Base-by-base conservation (phyloP, 139 green algal species). In the Monoraphidium neglectum region DNA sequence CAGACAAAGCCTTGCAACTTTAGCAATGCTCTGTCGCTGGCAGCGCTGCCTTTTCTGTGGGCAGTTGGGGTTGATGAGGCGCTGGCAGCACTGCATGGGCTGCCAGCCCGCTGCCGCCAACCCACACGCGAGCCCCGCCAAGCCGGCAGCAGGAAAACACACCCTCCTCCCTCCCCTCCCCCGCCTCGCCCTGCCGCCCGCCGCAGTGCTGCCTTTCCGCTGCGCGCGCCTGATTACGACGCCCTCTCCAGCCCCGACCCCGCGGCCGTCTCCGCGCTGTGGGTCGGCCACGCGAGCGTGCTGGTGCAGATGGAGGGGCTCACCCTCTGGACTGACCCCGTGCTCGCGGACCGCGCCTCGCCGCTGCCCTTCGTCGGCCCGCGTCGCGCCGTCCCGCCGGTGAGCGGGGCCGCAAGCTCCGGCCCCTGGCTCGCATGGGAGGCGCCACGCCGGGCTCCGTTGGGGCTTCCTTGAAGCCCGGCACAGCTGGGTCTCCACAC, bases 301-400 rank as follows among this genome's bases (percentile, higher is more conserved):
- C 77, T 95, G 47, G 83, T 92, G 37, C 86, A 92, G 65, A 87
- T 95, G 80, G 86, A 82, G 43, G 88, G 88, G 16, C 5, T 91
- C 13, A 88, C 74, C 23, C 89, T 96, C 66, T 72, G 96, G 26
- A 96, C 92, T 1, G 92, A 96, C 78, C 92, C 92, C 0, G 64
- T 93, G 4, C 93, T 95, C 66, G 81, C 74, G 6, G 60, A 90
- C 51, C 84, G 87, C 21, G 87, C 77, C 62, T 83, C 77, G 28
- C 83, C 82, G 6, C 24, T 85, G 10, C 85, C 87, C 74, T 82
- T 73, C 56, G 38, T 83, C 36, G 89, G 91, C 0, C 85, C 87
- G 6, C 84, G 83, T 67, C 86, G 88, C 3, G 60, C 89, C 53
- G 80, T 84, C 30, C 64, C 77, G 61, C 71, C 40, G 66, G 26